These are phyloP conservation scores for Sugiyamaella novakii DNA, from an alignment of 1,139 yeast genomes.

Conservation along the genomic window DNA sequence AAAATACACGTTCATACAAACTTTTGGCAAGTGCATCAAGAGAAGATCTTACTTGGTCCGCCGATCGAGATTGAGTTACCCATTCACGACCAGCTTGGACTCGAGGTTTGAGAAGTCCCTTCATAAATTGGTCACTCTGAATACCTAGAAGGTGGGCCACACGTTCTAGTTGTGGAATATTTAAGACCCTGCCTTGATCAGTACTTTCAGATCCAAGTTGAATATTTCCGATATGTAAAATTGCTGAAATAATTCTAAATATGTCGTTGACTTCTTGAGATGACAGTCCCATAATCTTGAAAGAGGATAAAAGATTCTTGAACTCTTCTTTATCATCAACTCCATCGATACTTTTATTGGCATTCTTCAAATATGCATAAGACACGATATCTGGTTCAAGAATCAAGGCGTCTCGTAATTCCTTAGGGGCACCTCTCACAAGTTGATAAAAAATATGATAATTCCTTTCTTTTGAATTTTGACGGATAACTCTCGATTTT, in stretches of 20 bases:
- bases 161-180: slow-evolving; percentile 53
- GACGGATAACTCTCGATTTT: slow-evolving; percentile 89
- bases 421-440: slow-evolving; percentile 62
- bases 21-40: slow-evolving; percentile 88
- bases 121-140: slow-evolving; percentile 54
- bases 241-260: slow-evolving; percentile 69
- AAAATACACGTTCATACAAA: slow-evolving; percentile 81
- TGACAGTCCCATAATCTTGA: slow-evolving; percentile 72
- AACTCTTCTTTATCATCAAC: slow-evolving; percentile 78
- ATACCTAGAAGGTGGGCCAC: slow-evolving; percentile 71
- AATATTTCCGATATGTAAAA: slow-evolving; percentile 84
- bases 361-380: slow-evolving; percentile 61
- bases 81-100: slow-evolving; percentile 91
- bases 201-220: slow-evolving; percentile 65
- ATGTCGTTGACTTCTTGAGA: slow-evolving; percentile 59
- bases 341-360: slow-evolving; percentile 61
- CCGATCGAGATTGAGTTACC: slow-evolving; percentile 77
- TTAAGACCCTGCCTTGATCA: slow-evolving; percentile 76
- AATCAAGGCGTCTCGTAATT: slow-evolving; percentile 52
- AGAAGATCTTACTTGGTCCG: slow-evolving; percentile 77
- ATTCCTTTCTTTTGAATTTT: slow-evolving; percentile 75
- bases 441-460: slow-evolving; percentile 93
- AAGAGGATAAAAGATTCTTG: slow-evolving; percentile 60
- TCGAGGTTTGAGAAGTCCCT: slow-evolving; percentile 70
- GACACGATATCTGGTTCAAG: slow-evolving; percentile 49